Base-by-base conservation (phyloP, 306 rosid species). In the Ceratonia siliqua region DNA sequence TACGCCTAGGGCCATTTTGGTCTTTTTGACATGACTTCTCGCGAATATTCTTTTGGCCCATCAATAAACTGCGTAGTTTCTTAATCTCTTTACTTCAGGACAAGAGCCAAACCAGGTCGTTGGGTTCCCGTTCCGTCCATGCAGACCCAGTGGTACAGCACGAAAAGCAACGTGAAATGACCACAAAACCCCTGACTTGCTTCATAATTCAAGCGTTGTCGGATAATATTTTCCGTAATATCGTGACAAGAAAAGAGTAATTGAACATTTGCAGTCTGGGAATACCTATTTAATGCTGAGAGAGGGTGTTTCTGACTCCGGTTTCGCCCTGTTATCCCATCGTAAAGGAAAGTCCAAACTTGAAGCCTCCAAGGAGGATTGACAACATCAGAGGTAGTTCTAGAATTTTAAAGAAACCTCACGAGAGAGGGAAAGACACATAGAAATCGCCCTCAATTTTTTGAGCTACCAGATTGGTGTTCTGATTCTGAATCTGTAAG, bases 401-500 rank as follows among this genome's bases (percentile, higher is more conserved):
- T 25, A 74, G 55, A 68, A 24, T 76, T 72, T 48, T 30, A 8
- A 25, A 32, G 21, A 48, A 63, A 10, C 50, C 27, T 46, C 27
- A 8, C 38, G 20, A 10, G 33, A 27, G 50, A 50, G 57, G 14
- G 46, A 32, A 52, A 65, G 5, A 42, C 32, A 68, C 74, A 9
- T 2, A 52, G 55, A 70, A 78, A 61, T 57, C 71, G 20, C 39
- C 46, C 39, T 72, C 73, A 52, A 41, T 48, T 79, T 72, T 35
- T 79, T 77, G 62, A 65, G 78, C 78, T 87, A 25, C 76, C 59
- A 48, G 81, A 74, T 80, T 79, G 58, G 49, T 75, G 36, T 59
- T 63, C 24, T 61, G 75, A 83, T 59, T 63, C 24, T 61, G 75
- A 83, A 81, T 83, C 78, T 78, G 90, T 81, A 49, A 75, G 87